A percentile compares a stretch with the other conserved stretches of the same genome.
Conservation (phyloP, 2,329 filamentous ascomycete species). For the Fusarium xylarioides region DNA sequence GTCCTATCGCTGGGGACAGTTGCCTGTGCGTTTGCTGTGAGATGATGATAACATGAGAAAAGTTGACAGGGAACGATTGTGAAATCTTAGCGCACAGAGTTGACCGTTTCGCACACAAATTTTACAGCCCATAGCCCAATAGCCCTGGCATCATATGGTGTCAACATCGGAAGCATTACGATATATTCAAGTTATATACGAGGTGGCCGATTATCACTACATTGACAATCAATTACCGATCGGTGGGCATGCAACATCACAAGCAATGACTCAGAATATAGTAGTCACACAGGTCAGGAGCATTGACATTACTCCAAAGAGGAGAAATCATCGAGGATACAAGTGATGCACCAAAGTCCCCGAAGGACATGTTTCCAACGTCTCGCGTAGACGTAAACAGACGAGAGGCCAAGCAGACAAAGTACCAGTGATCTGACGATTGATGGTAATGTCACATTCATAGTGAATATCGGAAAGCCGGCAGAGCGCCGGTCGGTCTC, state of each 20-base stretch:
- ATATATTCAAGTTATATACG: neutral
- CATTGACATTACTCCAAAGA: neutral
- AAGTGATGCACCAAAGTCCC: slow-evolving; percentile 26
- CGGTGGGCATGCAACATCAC: neutral
- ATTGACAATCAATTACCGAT: neutral
- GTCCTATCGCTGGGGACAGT: neutral
- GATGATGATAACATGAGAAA: neutral
- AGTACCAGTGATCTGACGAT: slow-evolving; percentile 35
- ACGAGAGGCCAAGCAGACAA: slow-evolving; percentile 37
- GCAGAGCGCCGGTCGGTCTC: slow-evolving; percentile 76
- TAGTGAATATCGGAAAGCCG: slow-evolving; percentile 63
- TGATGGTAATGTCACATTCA: slow-evolving; percentile 51
- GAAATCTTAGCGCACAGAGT: neutral
- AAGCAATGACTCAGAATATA: neutral
- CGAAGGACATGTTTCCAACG: slow-evolving; percentile 26
- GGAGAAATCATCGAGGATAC: neutral
- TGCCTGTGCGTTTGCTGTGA: neutral
- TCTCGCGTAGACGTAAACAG: slow-evolving; percentile 38
- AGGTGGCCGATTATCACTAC: neutral
- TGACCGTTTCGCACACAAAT: neutral
- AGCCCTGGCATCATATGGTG: neutral
- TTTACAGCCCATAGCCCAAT: neutral
- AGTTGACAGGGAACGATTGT: neutral
- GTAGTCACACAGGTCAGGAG: neutral
- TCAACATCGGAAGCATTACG: neutral